phyloP scores from a whole-genome alignment of 2,329 filamentous ascomycete genomes.

The Colletotrichum theobromicola region DNA sequence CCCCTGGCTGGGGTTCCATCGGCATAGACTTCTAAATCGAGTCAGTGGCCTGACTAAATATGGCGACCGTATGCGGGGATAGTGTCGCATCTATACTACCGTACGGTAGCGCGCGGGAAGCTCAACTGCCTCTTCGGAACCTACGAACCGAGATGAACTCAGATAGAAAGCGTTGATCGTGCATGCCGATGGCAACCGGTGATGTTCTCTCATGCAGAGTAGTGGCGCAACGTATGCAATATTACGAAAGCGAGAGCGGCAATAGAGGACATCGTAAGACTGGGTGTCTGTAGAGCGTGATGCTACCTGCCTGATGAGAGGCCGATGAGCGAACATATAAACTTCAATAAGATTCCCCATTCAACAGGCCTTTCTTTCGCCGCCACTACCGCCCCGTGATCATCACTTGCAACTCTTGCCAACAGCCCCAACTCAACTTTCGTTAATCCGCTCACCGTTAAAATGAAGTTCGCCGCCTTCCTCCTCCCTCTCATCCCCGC shows the following conservation, averaged over 20 bases:
- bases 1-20: not conserved
- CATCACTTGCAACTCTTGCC: not conserved
- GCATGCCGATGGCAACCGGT: not conserved
- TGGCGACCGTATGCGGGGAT: not conserved
- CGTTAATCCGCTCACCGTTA: not conserved
- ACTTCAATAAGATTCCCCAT: not conserved
- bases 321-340: not conserved
- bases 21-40: not conserved
- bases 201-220: not conserved
- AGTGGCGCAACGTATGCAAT: not conserved
- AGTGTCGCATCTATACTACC: not conserved
- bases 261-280: not conserved
- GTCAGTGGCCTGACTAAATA: not conserved
- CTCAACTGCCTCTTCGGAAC: not conserved
- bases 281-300: not conserved
- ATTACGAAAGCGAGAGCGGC: not conserved
- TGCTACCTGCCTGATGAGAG: not conserved
- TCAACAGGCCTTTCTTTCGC: not conserved
- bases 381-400: not conserved
- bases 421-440: not conserved
- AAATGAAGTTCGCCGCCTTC: not conserved
- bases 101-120: not conserved
- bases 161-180: not conserved
- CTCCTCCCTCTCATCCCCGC: not conserved
- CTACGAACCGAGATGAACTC: not conserved